Evolutionary conservation across 73 alveolate genomes (phyloP).

Genomic region (Durusdinium trenchii): DNA sequence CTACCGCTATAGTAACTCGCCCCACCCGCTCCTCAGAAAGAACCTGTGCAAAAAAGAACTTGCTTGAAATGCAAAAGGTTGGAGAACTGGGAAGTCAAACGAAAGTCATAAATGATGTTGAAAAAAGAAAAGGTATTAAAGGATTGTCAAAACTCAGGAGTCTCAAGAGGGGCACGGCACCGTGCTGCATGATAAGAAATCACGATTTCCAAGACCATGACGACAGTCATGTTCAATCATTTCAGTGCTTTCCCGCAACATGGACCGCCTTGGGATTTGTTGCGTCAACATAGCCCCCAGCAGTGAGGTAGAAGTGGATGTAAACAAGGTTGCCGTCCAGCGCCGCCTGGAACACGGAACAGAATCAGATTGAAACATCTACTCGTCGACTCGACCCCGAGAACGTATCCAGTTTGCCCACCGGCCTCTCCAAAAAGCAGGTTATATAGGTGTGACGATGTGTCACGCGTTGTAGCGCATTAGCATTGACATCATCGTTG

Average conservation of each 20-base stretch:
- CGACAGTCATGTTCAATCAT: background rate
- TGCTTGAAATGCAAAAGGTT: no score
- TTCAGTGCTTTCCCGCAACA: no score
- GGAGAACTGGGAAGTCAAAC: no score
- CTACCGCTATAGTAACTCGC: no score
- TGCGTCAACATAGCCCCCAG: slow-evolving; percentile 26
- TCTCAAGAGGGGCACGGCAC: no score
- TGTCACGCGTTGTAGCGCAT: background rate
- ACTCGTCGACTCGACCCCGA: slow-evolving; percentile 12
- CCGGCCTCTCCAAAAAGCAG: slow-evolving; percentile 3
- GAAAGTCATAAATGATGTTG: no score
- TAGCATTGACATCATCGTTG: background rate
- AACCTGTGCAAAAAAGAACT: no score
- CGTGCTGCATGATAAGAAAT: no score
- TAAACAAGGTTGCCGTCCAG: slow-evolving; percentile 65
- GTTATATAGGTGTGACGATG: background rate
- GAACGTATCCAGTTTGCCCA: slow-evolving; percentile 4
- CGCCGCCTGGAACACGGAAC: slow-evolving; percentile 29
- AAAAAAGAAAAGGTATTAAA: no score
- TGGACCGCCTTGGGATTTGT: slow-evolving; percentile 16
- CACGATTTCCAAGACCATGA: no score
- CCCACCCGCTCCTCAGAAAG: no score
- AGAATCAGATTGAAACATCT: background rate
- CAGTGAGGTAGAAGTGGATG: slow-evolving; percentile 19
- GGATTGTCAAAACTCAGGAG: no score